Conservation (phyloP, 257 asterid genomes). For the Solanum stenotomum region DNA sequence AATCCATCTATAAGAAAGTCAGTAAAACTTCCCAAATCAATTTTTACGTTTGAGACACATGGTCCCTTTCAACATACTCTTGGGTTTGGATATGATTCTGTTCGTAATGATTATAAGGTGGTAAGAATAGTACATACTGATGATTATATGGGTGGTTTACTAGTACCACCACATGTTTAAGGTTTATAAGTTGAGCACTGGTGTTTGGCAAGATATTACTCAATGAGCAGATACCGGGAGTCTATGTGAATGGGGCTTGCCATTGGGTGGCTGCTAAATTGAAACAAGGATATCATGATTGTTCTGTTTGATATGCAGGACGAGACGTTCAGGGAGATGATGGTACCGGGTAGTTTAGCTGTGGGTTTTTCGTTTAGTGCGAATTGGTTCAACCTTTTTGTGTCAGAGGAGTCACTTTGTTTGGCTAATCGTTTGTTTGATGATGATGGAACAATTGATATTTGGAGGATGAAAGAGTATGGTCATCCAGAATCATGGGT, state of each 20-base stretch:
- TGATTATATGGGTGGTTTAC: too few relatives aligned
- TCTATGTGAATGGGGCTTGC: not conserved
- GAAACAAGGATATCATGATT: not conserved
- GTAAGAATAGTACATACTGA: not conserved
- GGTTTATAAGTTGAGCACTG: not conserved
- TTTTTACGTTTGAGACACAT: not conserved
- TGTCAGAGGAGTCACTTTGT: not conserved
- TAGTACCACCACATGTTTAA: not conserved
- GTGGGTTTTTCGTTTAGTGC: not conserved
- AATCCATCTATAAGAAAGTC: not conserved
- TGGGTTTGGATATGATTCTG: too few relatives aligned
- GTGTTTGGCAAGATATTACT: not conserved
- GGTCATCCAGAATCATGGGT: not conserved
- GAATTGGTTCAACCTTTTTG: not conserved
- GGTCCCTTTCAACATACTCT: not conserved
- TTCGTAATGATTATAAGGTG: not conserved
- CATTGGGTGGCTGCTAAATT: not conserved
- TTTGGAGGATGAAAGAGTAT: not conserved
- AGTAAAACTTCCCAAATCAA: not conserved
- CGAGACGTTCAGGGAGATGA: not conserved
- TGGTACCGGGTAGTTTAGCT: not conserved
- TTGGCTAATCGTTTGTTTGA: not conserved
- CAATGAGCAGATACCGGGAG: not conserved
- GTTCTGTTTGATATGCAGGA: not conserved
- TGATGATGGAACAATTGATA: not conserved